Evolutionary conservation across 306 rosid genomes (phyloP), one percentile per base, ranked within the genome.

Genomic region (Mimosa bimucronata): DNA sequence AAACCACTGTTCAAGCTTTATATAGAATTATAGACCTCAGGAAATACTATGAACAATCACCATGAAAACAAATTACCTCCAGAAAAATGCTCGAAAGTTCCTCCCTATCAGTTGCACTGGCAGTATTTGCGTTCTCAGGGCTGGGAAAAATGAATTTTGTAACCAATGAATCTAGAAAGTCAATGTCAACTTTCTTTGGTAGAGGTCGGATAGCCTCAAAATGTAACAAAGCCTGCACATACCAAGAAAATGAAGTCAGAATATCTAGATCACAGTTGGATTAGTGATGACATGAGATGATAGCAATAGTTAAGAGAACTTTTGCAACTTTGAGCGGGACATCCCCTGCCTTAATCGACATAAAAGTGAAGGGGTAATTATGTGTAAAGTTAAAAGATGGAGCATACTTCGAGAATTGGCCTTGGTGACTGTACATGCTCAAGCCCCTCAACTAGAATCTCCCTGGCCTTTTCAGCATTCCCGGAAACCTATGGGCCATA

Each of bases 31-130:
- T 26, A 62, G 37, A 74, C 16, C 48, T 30, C 52, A 55, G 46
- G 61, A 19, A 31, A 73, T 18, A 26, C 41, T 31, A 34, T 25
- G 34, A n/a, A 80, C 40, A 52, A 44, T 23, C 25, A 14, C 66
- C 52, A 37, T 9, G 6, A 34, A 11, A 57, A 28, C 19, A 45
- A 65, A 53, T 48, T 83, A 91, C 99, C 97, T 96, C 99, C 82
- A 96, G 82, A 86, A 82, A 96, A 65, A 96, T 96, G 88, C 90
- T 82, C 55, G 99, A 96, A 71, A 96, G 84, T 79, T 93, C 98
- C 75, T 96, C 99, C 75, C 97, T 93, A 60, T 93, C 97, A 8
- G 83, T 64, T 67, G 96, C 85, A 79, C 90, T 93, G 0, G 90
- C 87, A 72, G 77, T 79, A 45, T 69, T 78, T 75, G 84, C 71